Percentiles rank a stretch among this genome's conserved stretches.
Conservation (phyloP, 2,329 filamentous ascomycete genomes). For the Tolypocladium ophioglossoides region DNA sequence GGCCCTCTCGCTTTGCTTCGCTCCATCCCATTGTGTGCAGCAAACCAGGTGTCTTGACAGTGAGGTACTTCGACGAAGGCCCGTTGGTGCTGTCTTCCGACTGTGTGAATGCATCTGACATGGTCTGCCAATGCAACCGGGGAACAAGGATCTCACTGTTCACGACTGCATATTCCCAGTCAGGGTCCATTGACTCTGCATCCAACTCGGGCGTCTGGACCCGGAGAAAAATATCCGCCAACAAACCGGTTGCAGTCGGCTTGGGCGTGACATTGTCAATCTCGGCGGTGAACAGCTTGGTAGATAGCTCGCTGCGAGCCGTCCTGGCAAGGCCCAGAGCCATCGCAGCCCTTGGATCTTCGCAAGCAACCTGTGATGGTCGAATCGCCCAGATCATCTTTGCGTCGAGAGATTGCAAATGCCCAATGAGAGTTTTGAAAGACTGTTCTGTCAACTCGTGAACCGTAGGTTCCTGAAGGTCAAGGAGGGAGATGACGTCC, state of each 20-base stretch:
- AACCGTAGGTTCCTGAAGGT: background rate
- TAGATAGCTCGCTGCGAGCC: conserved; percentile 2
- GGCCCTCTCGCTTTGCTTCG: background rate
- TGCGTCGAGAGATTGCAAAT: background rate
- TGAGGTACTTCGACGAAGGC: background rate
- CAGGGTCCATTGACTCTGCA: conserved; percentile 1
- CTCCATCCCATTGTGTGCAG: conserved; percentile 3
- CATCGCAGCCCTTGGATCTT: conserved; percentile 3
- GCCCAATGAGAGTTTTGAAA: background rate
- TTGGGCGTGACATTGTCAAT: background rate
- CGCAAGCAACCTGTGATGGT: conserved; percentile 1
- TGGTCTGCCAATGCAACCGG: conserved; percentile 4
- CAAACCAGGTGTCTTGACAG: background rate
- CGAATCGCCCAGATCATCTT: conserved; percentile 1
- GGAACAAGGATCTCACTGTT: conserved; percentile 2
- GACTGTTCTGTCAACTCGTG: background rate
- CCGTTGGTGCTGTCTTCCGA: background rate
- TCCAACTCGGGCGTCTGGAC: background rate
- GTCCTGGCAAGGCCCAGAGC: conserved; percentile 2
- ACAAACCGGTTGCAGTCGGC: background rate
- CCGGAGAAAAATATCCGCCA: background rate
- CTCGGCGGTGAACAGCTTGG: conserved; percentile 2
- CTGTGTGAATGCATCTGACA: conserved; percentile 1
- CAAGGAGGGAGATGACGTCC: conserved; percentile 2
- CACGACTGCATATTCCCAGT: conserved; percentile 3